phyloP scores from a whole-genome alignment of 1,139 yeast genomes.

The Saccharomyces hybrid region DNA sequence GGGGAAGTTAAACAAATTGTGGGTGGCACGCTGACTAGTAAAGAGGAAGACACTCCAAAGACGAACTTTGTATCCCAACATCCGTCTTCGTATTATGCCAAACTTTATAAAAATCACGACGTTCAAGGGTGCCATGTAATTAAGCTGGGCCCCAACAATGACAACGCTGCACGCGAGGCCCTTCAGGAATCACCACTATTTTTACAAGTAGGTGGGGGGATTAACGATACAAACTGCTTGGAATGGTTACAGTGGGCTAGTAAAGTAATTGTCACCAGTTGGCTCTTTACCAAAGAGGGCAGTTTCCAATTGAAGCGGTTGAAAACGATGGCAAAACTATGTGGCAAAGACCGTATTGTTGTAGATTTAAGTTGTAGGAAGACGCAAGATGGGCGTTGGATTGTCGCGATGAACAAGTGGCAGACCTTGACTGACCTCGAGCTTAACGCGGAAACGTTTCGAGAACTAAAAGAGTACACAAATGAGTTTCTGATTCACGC shows the following conservation, averaged over 20 bases:
- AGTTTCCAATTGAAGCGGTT: conserved; percentile 52
- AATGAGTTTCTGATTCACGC: conserved; percentile 89
- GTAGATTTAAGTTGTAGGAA: conserved; percentile 83
- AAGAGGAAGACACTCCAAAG: conserved; percentile 35
- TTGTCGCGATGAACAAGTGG: conserved; percentile 96
- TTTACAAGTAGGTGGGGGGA: conserved; percentile 92
- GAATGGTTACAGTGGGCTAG: conserved; percentile 45
- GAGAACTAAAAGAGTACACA: conserved; percentile 53
- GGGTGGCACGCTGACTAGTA: conserved; percentile 73
- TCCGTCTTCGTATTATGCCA: conserved; percentile 69
- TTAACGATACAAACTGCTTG: conserved; percentile 61
- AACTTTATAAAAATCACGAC: conserved; percentile 50
- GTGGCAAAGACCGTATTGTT: conserved; percentile 57
- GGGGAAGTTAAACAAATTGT: conserved; percentile 96
- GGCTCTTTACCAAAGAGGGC: conserved; percentile 62
- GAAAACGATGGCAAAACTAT: conserved; percentile 16
- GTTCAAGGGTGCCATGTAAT: conserved; percentile 85
- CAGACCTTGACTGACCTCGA: conserved; percentile 70
- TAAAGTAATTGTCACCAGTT: conserved; percentile 79
- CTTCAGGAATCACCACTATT: conserved; percentile 61
- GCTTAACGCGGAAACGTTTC: conserved; percentile 48
- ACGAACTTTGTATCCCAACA: conserved; percentile 79
- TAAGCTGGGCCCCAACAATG: conserved; percentile 78
- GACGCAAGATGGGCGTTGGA: conserved; percentile 48
- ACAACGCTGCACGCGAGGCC: conserved; percentile 73